Base-by-base conservation (phyloP, 306 rosid genomes). In the Castanospermum australe region DNA sequence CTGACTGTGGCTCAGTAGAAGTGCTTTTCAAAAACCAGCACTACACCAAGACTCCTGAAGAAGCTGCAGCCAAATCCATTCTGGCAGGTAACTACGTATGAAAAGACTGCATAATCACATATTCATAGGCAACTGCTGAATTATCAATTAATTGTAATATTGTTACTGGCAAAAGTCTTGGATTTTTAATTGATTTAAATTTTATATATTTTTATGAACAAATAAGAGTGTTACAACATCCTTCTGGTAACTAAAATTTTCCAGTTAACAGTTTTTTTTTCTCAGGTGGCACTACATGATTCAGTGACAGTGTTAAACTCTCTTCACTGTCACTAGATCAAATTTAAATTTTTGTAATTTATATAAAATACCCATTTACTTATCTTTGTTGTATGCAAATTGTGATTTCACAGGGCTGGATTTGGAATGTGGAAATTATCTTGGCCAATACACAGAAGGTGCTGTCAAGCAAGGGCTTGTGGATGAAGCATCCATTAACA, bases 1-100 rank as follows among this genome's bases (percentile, higher is more conserved):
- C 99, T 9, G 99, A 95, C 45, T 95, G 99, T 85, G 99, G 93
- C 85, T 95, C 99, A 13, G 87, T 95, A 13, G 91, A 93, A 6
- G 98, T 93, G 66, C 87, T 90, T 73, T 91, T 18, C 86, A 86
- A 90, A 5, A 9, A 22, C 41, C 99, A 95, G 77, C 98, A 90
- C 82, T 93, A 90, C 76, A 91, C 98, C 59, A 95, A 91, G 66
- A 85, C 96, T 62, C 99, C 99, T 7, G 99, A 95, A 85, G 99
- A 95, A 84, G 98, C 99, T 71, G 99, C 95, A 77, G 99, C 99
- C 33, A 86, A 51, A 82, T 71, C 96, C 75, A 86, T 95, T 64
- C 54, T 83, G 24, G 98, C 98, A 65, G 98, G 98, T 94, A 83
- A 82, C 48, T 72, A 15, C 25, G 32, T 48, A 13, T 48, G 50